These are phyloP conservation scores for Thalassiosira oceanica DNA, from an alignment of 352 stramenopile species.

Conservation along the genomic window DNA sequence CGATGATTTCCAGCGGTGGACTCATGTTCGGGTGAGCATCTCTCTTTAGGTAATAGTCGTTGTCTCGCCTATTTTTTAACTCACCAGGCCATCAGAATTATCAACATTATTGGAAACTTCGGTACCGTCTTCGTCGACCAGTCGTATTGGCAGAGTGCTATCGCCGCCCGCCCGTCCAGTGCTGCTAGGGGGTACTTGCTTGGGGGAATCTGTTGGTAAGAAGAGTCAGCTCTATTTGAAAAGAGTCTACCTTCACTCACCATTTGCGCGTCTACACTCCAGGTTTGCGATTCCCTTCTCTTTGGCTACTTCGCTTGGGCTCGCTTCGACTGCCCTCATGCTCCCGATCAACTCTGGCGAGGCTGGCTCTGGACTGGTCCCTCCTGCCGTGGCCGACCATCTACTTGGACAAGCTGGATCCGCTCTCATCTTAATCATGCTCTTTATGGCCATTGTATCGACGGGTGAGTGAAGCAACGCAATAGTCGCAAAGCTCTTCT, in stretches of 20 bases:
- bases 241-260: too few species aligned
- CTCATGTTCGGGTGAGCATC: conserved; percentile 87
- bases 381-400: conserved; percentile 79
- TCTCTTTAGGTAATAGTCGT: too few species aligned
- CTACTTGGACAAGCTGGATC: conserved; percentile 76
- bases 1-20: conserved; percentile 80
- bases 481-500: too few species aligned
- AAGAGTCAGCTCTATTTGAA: too few species aligned
- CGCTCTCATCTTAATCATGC: conserved; percentile 84
- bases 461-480: too few species aligned
- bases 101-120: conserved; percentile 88
- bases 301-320: conserved; percentile 81
- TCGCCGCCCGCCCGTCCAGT: conserved; percentile 74
- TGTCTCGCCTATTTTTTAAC: too few species aligned
- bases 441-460: conserved; percentile 87
- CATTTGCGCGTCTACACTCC: too few species aligned
- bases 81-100: too few species aligned
- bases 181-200: conserved; percentile 82
- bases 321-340: conserved; percentile 81
- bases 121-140: conserved; percentile 86
- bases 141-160: conserved; percentile 85
- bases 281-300: conserved; percentile 85
- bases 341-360: conserved; percentile 79
- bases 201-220: conserved; percentile 80
- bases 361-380: conserved; percentile 80